Percentiles rank a stretch among this genome's conserved stretches.
These are phyloP conservation scores for Corymbia citriodora DNA, from an alignment of 441 rosid species.

Conservation along the genomic window DNA sequence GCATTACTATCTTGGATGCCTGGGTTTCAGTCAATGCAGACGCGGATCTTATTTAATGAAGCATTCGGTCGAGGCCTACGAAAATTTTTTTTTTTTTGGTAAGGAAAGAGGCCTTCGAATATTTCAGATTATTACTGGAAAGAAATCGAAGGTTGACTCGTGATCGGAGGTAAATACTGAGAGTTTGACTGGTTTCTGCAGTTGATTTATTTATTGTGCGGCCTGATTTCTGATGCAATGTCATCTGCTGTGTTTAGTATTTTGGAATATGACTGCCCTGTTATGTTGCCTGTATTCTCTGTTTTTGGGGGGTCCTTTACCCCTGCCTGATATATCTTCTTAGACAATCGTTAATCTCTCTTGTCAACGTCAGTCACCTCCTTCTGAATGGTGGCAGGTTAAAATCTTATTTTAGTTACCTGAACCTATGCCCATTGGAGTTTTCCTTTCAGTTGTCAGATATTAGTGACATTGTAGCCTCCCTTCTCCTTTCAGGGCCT, in stretches of 20 bases:
- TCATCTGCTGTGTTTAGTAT: not conserved
- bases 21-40: conserved; percentile 15
- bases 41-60: conserved; percentile 6
- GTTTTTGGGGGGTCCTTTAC: not conserved
- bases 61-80: conserved; percentile 13
- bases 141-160: conserved; percentile 5
- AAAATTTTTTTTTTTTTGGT: too few species aligned
- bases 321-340: not conserved
- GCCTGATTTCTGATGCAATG: not conserved
- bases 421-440: not conserved
- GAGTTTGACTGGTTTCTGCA: not conserved
- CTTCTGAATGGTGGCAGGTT: not conserved
- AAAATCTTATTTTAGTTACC: not conserved
- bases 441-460: not conserved
- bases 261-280: not conserved
- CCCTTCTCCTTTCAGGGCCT: not conserved
- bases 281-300: not conserved
- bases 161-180: conserved; percentile 3
- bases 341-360: not conserved
- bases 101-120: too few species aligned
- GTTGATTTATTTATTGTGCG: not conserved
- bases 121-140: conserved; percentile 15
- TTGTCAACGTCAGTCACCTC: not conserved
- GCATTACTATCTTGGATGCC: conserved; percentile 16
- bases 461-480: not conserved